Evolutionary conservation across 1,139 yeast species (phyloP).

Genomic region (Pichia sp.): DNA sequence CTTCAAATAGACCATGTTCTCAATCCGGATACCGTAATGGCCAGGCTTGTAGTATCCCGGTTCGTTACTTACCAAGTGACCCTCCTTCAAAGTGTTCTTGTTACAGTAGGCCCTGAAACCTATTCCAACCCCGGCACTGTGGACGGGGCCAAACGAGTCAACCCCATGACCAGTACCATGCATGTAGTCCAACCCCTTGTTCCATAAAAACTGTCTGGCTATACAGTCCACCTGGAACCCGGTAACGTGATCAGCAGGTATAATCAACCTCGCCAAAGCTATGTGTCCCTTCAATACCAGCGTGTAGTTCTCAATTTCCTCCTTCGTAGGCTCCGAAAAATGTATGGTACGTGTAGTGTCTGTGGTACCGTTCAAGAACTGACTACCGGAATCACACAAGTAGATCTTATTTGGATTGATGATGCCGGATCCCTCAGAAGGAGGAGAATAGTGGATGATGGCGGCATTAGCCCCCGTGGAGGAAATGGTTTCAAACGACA

Average conservation of each 20-base stretch:
- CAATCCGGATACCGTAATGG: slow-evolving; percentile 89
- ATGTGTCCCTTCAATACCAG: slow-evolving; percentile 89
- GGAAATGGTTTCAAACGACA: slow-evolving; percentile 88
- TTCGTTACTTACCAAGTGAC: slow-evolving; percentile 85
- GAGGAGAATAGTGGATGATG: slow-evolving; percentile 85
- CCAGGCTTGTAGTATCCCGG: slow-evolving; percentile 96
- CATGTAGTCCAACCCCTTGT: slow-evolving; percentile 78
- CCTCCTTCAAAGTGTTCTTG: slow-evolving; percentile 49
- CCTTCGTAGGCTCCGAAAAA: slow-evolving; percentile 62
- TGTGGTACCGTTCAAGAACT: slow-evolving; percentile 91
- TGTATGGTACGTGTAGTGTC: slow-evolving; percentile 96
- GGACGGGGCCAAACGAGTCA: slow-evolving; percentile 88
- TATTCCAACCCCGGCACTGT: slow-evolving; percentile 94
- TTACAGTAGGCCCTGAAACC: slow-evolving; percentile 53
- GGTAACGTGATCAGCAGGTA: slow-evolving; percentile 76
- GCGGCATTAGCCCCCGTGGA: slow-evolving; percentile 94
- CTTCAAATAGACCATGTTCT: slow-evolving; percentile 65
- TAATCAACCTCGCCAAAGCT: slow-evolving; percentile 67
- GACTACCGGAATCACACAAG: slow-evolving; percentile 90
- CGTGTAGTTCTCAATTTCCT: slow-evolving; percentile 74
- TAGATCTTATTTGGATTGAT: slow-evolving; percentile 77
- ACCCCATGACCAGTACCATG: slow-evolving; percentile 99
- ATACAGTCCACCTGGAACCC: slow-evolving; percentile 80
- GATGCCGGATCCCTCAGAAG: slow-evolving; percentile 50
- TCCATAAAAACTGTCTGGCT: slow-evolving; percentile 90